Conservation (phyloP, 495 filamentous ascomycete species). For the Penicillium flavigenum region DNA sequence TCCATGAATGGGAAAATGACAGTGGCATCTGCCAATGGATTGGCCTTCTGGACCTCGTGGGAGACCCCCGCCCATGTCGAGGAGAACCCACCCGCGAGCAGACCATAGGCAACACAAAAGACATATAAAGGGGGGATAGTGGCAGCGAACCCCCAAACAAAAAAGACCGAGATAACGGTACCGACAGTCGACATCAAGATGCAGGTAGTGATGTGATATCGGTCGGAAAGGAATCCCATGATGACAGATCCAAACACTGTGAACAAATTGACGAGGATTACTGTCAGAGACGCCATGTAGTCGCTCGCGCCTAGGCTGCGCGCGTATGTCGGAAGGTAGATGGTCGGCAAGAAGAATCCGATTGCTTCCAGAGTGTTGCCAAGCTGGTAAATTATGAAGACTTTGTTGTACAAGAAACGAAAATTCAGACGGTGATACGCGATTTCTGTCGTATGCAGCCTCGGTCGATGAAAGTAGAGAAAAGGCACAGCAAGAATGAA, state of each 20-base stretch:
- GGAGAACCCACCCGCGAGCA: constrained; percentile 59
- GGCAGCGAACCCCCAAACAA: constrained; percentile 58
- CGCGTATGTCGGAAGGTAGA: constrained; percentile 42
- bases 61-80: constrained; percentile 58
- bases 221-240: constrained; percentile 57
- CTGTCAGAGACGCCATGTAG: constrained; percentile 40
- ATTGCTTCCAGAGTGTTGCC: constrained; percentile 54
- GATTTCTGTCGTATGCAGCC: constrained; percentile 35
- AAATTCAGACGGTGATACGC: constrained; percentile 31
- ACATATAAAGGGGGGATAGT: constrained; percentile 26
- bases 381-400: constrained; percentile 51
- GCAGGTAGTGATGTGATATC: constrained; percentile 54
- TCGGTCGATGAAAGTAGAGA: constrained; percentile 53
- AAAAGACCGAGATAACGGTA: constrained; percentile 53
- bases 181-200: constrained; percentile 56
- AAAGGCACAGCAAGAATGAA: constrained; percentile 52
- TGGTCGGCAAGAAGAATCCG: constrained; percentile 44
- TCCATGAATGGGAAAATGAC: constrained; percentile 60
- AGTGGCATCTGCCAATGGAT: constrained; percentile 42
- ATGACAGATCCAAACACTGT: constrained; percentile 52
- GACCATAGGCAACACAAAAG: constrained; percentile 61
- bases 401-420: constrained; percentile 41
- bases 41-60: constrained; percentile 43
- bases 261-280: constrained; percentile 52
- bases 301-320: constrained; percentile 36